Base-by-base conservation (phyloP, 192 early-diverging fungal genomes). In the Coemansia sp. region DNA sequence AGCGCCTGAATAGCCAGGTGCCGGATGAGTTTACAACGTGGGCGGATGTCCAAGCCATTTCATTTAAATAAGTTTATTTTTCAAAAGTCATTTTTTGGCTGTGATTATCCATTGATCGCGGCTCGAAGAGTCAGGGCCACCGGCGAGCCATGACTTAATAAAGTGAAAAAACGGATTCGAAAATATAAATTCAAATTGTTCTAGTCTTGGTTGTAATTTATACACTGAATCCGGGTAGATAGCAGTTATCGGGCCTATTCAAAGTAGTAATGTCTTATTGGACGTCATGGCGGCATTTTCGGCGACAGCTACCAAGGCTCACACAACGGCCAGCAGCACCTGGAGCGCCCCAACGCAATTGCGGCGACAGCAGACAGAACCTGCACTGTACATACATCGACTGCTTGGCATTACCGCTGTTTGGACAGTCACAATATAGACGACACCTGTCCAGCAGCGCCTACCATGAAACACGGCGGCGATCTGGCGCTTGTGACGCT, bases 11-110 rank as follows among this genome's bases (percentile, higher is more conserved):
- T 37, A 67, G 23, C 54, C 65, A 71, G 49, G 25, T 62, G 0
- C 62, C 64, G 8, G 72, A 75, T 5, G 77, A 70, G 72, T 71
- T 64, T 54, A 68, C 60, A n/a, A 62, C 57, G 1, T 80, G 77
- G 77, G 12, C 38, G 15, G n/a, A 57, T 14, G 9, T 79, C 4
- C 67, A 73, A 32, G 25, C 32, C 1, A 48, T 69, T 35, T 52
- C 60, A 47, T 59, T 37, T 19, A 25, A 50, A 19, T 38, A 19
- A 45, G 39, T 60, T 19, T 52, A 55, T 60, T 29, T 54, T 54
- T 21, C 21, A 21, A 21, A 21, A 21, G 21, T 21, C 21, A 21
- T 21, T 21, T 21, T 21, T 21, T 21, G 21, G 21, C 21, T 21
- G 21, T 21, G 21, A 21, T 21, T 21, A 21, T 21, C 21, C 1